A percentile compares a stretch with the other conserved stretches of the same genome.
phyloP scores from a whole-genome alignment of 2,329 filamentous ascomycete species.

The Sarocladium oryzae region DNA sequence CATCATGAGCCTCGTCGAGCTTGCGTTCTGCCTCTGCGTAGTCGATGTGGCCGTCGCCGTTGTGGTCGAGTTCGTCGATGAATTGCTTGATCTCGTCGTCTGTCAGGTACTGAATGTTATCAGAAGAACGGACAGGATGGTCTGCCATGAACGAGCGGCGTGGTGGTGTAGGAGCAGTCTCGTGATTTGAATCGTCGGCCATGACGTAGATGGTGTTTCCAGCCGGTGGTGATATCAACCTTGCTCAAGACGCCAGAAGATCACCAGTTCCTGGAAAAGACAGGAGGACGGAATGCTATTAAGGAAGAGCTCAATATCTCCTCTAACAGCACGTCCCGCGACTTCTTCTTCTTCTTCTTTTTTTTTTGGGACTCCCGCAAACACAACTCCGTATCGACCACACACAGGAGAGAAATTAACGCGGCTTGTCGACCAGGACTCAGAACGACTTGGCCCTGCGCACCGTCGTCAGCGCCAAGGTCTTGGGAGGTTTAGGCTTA shows the following conservation, averaged over 20 bases:
- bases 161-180: slow-evolving; percentile 3
- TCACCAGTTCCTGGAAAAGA: not conserved
- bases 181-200: not conserved
- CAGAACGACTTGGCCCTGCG: slow-evolving; percentile 5
- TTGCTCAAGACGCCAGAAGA: no score
- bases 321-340: not conserved
- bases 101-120: slow-evolving; percentile 28
- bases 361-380: no score
- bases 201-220: not conserved
- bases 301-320: not conserved
- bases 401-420: slow-evolving; percentile 2
- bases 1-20: slow-evolving; percentile 44
- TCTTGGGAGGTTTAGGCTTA: not conserved
- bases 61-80: slow-evolving; percentile 44
- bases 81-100: slow-evolving; percentile 46
- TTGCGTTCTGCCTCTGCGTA: slow-evolving; percentile 47
- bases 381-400: not conserved
- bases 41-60: slow-evolving; percentile 44
- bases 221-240: no score
- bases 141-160: slow-evolving; percentile 15
- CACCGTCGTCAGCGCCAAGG: slow-evolving; percentile 8
- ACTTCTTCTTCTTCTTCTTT: no score
- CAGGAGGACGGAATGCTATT: not conserved
- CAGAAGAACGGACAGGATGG: slow-evolving; percentile 19
- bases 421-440: not conserved